Conservation (phyloP, 2,329 filamentous ascomycete genomes). For the Lachnellula cervina region DNA sequence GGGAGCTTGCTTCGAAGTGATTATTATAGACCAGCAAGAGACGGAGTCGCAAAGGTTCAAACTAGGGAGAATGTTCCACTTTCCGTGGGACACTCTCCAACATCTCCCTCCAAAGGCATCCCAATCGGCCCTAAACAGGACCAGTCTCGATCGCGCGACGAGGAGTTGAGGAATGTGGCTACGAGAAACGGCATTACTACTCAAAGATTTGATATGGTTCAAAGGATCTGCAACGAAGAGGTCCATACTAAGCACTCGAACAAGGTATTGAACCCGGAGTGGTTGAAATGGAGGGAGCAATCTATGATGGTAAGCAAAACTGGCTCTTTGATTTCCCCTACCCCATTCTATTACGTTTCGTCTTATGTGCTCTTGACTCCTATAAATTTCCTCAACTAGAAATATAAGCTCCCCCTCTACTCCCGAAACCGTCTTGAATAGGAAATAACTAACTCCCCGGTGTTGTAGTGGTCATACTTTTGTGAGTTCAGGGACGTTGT, state of each 20-base stretch:
- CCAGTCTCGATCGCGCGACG: no score
- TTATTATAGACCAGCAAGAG: not conserved
- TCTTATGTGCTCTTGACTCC: no score
- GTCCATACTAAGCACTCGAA: not conserved
- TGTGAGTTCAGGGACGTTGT: constrained; percentile 2
- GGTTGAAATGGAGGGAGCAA: constrained; percentile 11
- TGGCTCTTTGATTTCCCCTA: no score
- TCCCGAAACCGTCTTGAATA: no score
- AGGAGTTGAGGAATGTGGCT: not conserved
- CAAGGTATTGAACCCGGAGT: not conserved
- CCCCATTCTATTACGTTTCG: no score
- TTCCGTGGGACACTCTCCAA: not conserved
- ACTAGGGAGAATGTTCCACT: not conserved
- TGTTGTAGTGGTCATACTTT: constrained; percentile 24
- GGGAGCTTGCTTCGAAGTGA: not conserved
- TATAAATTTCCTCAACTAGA: no score
- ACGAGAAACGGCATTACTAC: not conserved
- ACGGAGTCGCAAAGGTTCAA: not conserved
- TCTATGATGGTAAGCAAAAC: not conserved
- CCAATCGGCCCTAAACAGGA: no score
- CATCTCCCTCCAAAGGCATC: not conserved
- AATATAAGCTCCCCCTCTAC: no score
- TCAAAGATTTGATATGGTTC: not conserved
- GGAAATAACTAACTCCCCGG: no score
- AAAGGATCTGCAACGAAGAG: not conserved